Base-by-base conservation (phyloP, 208 protist genomes). In the Trypanosomatidae sp. region DNA sequence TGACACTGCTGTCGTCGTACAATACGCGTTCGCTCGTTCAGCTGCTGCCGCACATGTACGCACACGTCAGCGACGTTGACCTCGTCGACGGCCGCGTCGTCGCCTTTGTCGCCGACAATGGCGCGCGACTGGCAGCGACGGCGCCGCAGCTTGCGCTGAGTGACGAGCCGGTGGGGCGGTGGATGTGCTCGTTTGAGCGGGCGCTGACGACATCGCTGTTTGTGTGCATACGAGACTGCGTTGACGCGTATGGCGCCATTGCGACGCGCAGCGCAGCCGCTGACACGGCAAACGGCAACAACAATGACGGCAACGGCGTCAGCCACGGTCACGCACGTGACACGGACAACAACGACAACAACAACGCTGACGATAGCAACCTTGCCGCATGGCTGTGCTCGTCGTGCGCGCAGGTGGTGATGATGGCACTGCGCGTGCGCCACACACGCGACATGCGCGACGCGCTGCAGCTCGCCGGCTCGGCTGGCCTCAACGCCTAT, bases 1-100 rank as follows among this genome's bases (percentile, higher is more conserved):
- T 85, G n/a, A 63, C 53, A 33, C 77, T 92, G 67, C 61, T 91
- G 43, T 83, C 77, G 6, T 62, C 79, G 25, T 43, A 70, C 21
- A 54, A 77, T 30, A 33, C 42, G 4, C 40, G 53, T 26, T 60
- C 33, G 25, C 49, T 94, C 6, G 53, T 46, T 10, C 45, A 41
- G 6, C 33, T 88, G 19, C 66, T 93, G 33, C 71, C 71, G 32
- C 65, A 53, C 19, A 74, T 93, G 62, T 93, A 87, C 43, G 35
- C 62, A 19, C 40, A 57, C 15, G 56, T 93, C 13, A 53, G 47
- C 24, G 50, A 54, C 35, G 48, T 88, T 30, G 48, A 45, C 15
- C 28, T 79, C 7, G 57, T 71, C 43, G 54, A 58, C 35, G 62
- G 59, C 27, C 19, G 13, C 2, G 53, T 85, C 33, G 54, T 48